Evolutionary conservation across 805 yeast species (phyloP).

Genomic region (Saccharomycopsis sp.): DNA sequence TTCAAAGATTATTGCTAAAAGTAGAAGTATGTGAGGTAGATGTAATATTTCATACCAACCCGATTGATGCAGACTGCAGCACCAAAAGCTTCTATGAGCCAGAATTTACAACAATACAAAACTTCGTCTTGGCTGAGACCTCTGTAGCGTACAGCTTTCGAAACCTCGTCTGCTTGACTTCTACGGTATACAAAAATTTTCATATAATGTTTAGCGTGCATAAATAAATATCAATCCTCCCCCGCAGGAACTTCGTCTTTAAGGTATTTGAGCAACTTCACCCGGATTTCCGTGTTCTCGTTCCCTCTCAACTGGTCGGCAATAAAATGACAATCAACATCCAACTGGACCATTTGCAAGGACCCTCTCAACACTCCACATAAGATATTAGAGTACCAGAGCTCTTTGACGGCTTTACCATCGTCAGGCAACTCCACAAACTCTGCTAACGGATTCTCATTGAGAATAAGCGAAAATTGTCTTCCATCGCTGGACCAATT

Average conservation of each 20-base stretch:
- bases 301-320: constrained; percentile 82
- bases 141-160: too few species aligned
- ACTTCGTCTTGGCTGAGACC: too few species aligned
- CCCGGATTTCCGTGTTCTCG: constrained; percentile 68
- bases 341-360: constrained; percentile 91
- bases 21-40: too few species aligned
- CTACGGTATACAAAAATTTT: too few species aligned
- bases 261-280: constrained; percentile 62
- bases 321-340: constrained; percentile 74
- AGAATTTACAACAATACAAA: too few species aligned
- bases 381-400: constrained; percentile 90
- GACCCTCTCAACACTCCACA: constrained; percentile 91
- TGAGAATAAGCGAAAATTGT: constrained; percentile 62
- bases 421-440: constrained; percentile 92
- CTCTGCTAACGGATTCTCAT: constrained; percentile 88
- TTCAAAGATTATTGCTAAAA: too few species aligned
- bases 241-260: constrained; percentile 98
- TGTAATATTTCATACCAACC: too few species aligned
- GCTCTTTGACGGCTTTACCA: constrained; percentile 55
- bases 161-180: too few species aligned
- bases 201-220: background rate
- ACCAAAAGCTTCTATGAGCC: too few species aligned
- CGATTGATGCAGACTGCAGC: too few species aligned
- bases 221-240: constrained; percentile 50
- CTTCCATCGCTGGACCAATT: constrained; percentile 75